Conservation (phyloP, 371 early-diverging fungal genomes). For the Massospora cicadina region DNA sequence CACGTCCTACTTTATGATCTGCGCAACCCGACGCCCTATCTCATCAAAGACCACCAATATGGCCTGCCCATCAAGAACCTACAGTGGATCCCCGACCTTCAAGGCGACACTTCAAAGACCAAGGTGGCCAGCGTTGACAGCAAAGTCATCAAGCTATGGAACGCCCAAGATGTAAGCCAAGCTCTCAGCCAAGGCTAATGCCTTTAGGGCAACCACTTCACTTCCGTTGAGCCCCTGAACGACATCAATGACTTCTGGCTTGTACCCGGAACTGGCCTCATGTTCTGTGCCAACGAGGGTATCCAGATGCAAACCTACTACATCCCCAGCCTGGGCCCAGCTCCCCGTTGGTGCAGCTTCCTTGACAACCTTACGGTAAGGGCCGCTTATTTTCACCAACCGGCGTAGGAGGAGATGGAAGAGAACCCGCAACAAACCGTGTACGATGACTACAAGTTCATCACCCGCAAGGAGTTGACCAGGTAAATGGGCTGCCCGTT, state of each 20-base stretch:
- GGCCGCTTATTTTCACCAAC: background rate
- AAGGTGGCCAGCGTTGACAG: constrained; percentile 78
- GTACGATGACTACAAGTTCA: constrained; percentile 96
- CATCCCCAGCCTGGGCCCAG: constrained; percentile 83
- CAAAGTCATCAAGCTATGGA: constrained; percentile 88
- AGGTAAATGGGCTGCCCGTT: constrained; percentile 16
- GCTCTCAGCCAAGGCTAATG: background rate
- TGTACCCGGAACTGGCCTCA: constrained; percentile 68
- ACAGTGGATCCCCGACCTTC: constrained; percentile 48
- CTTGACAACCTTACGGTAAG: constrained; percentile 77
- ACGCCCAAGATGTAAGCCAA: constrained; percentile 36
- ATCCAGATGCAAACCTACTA: constrained; percentile 86
- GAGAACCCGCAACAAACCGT: constrained; percentile 68
- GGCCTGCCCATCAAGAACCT: constrained; percentile 89
- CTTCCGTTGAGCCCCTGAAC: constrained; percentile 74
- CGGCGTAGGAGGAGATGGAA: constrained; percentile 76
- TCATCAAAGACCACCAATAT: constrained; percentile 90
- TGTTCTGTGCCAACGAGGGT: constrained; percentile 91
- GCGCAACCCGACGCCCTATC: constrained; percentile 59
- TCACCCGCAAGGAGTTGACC: constrained; percentile 75
- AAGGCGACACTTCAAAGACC: constrained; percentile 24
- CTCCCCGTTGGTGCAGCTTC: constrained; percentile 93
- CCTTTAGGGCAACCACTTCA: constrained; percentile 53
- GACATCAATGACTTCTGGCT: constrained; percentile 89
- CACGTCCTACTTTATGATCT: constrained; percentile 89